Base-by-base conservation (phyloP, 176 grass and related monocot genomes). In the Saccharum spontaneum region DNA sequence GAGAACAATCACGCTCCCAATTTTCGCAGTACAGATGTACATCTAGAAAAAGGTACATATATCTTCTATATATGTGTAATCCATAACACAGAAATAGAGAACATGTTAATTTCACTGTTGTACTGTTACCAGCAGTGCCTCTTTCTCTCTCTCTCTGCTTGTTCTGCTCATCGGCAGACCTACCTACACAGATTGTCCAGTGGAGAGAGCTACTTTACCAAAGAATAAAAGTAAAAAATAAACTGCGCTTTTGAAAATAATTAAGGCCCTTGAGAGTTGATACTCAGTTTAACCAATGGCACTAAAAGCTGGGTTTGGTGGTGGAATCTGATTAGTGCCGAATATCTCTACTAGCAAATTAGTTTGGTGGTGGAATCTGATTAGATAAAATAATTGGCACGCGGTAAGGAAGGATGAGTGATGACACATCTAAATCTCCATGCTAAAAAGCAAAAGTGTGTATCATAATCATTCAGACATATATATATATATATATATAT, bases 291-390 rank as follows among this genome's bases (percentile, higher is more conserved):
- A 16, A 18, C 73, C 26, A 54, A 33, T 17, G 28, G 28, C 8
- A 52, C 73, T 10, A 31, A 61, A 61, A 24, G 14, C 69, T 75
- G 17, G 50, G 57, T 83, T 83, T 10, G 52, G 69, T 45, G 13
- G 38, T 2, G 38, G 81, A 83, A 83, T 83, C 67, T 30, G 54
- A 30, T 63, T 55, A 55, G 50, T 55, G 50, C 0, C 0, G 50
- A 55, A 55, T 55, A 20, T 55, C 12, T 84, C 20, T 38, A 0
- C 28, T 48, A 28, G 10, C 30, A 0, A 46, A 84, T 75, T 49
- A 65, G 57, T 83, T 83, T 7, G 37, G 54, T 33, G 30, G 69
- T 4, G 38, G 81, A 83, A 83, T 83, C 49, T 30, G 69, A 22
- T 63, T 44, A 83, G 55, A 54, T 43, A 60, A 20, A 63, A 74